phyloP scores from a whole-genome alignment of 257 asterid species.

The Nicotiana noctiflora region DNA sequence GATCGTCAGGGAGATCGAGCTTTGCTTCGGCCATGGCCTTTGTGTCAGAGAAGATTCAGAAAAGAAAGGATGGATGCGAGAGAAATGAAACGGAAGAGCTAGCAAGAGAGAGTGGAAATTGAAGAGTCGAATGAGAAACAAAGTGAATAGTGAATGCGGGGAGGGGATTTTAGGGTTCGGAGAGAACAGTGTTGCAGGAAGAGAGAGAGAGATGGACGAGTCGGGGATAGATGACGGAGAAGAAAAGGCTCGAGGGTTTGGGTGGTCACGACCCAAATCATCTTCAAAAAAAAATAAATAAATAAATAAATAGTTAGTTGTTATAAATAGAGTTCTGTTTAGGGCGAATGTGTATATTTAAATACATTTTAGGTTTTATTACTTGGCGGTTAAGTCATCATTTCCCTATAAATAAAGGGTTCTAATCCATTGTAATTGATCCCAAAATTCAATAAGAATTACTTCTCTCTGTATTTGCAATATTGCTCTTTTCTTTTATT shows the following conservation, averaged over 20 bases:
- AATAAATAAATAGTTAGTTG: too few species aligned
- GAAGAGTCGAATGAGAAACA: background rate
- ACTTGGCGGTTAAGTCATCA: too few species aligned
- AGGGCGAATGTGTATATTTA: too few species aligned
- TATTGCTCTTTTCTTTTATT: too few species aligned
- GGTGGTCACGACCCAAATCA: conserved; percentile 23
- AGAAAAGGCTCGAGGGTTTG: conserved; percentile 23
- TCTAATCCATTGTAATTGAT: too few species aligned
- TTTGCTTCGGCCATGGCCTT: conserved; percentile 63
- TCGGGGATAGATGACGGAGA: conserved; percentile 5
- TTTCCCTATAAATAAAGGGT: too few species aligned
- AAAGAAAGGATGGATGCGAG: conserved; percentile 16
- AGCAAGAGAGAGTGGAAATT: background rate
- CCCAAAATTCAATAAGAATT: too few species aligned
- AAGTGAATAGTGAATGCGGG: background rate
- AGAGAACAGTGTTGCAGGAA: background rate
- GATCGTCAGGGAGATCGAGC: conserved; percentile 76
- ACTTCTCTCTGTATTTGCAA: too few species aligned
- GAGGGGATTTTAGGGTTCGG: conserved; percentile 6
- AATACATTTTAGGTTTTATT: too few species aligned
- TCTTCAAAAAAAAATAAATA: background rate
- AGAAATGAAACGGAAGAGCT: background rate
- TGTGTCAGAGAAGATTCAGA: background rate
- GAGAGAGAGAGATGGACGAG: conserved; percentile 4
- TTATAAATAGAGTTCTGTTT: too few species aligned